Percentiles rank a stretch among this genome's conserved stretches.
These are phyloP conservation scores for Leishmania lainsoni DNA, from an alignment of 208 protist species.

Conservation along the genomic window DNA sequence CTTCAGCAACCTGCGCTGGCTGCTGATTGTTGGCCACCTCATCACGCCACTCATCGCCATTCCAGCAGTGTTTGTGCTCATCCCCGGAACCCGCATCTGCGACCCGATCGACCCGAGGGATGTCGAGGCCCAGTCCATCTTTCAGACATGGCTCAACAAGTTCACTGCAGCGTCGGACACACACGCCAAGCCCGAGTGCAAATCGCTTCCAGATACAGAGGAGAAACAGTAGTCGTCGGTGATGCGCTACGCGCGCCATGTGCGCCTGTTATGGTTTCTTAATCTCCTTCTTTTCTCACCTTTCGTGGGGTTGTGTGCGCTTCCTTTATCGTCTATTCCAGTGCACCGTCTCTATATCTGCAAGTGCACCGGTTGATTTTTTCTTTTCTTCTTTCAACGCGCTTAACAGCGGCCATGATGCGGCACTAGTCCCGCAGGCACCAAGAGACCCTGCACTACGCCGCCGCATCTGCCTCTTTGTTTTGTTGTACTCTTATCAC, in stretches of 20 bases:
- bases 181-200: background rate
- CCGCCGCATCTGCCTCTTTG: background rate
- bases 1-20: constrained; percentile 55
- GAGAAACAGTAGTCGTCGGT: background rate
- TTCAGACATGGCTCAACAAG: constrained; percentile 30
- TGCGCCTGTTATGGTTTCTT: background rate
- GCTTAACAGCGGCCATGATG: background rate
- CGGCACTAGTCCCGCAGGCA: constrained; percentile 1
- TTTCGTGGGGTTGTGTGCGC: background rate
- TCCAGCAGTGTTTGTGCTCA: constrained; percentile 60
- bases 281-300: background rate
- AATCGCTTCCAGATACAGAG: background rate
- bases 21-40: constrained; percentile 59
- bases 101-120: constrained; percentile 46
- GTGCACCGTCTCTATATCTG: background rate
- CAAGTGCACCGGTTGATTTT: background rate
- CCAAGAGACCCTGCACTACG: constrained; percentile 1
- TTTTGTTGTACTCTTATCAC: background rate
- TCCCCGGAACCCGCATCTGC: constrained; percentile 60
- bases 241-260: background rate
- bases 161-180: background rate
- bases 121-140: constrained; percentile 31
- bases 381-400: background rate
- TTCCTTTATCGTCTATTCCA: background rate
- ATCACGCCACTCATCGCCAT: constrained; percentile 49